Evolutionary conservation across 2,329 filamentous ascomycete species (phyloP), one percentile per base, ranked within the genome.

Genomic region (Aspergillus oerlinghausenensis): DNA sequence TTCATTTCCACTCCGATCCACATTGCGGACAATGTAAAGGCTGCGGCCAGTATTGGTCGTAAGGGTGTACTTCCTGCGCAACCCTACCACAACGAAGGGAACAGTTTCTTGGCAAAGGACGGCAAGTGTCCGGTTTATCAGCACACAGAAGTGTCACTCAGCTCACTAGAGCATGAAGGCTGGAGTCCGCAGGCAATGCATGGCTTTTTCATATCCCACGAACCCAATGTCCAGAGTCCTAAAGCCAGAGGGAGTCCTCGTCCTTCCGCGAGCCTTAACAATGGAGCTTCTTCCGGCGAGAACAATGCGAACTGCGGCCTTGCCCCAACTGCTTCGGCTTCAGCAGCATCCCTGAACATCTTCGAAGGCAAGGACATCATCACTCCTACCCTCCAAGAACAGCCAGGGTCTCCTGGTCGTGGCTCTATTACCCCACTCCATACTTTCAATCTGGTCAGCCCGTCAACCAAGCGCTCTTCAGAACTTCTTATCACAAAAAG

Each of bases 1-100:
- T 72, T 58, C 40, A 70, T 77, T 45, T 55, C 65, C 14, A 75
- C 70, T 11, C 73, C 74, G 25, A 67, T 52, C 19, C 61, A 64
- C 38, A 54, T 56, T 23, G 38, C 55, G 45, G 60, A 61, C 17
- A 48, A 56, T 28, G 48, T 51, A 32, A 26, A 42, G 29, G 57
- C 25, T 51, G 50, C 52, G 32, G 49, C 53, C 52, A 55, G 52
- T 32, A 57, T 55, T 42, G 54, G 49, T 49, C 56, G 42, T 11
- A 50, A 49, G 42, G 54, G 55, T 14, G 62, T 51, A 10, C 55
- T 51, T 50, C 55, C 45, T 42, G 53, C 29, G 11, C 59, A 51
- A 43, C 52, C 32, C n/a, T 56, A 51, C 32, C 54, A 26, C 42
- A 55, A 59, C 10, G 51, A 28, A 7, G 49, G 50, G 25, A 40